Base-by-base conservation (phyloP, 176 grass and related monocot species). In the Phoenix roebelenii region DNA sequence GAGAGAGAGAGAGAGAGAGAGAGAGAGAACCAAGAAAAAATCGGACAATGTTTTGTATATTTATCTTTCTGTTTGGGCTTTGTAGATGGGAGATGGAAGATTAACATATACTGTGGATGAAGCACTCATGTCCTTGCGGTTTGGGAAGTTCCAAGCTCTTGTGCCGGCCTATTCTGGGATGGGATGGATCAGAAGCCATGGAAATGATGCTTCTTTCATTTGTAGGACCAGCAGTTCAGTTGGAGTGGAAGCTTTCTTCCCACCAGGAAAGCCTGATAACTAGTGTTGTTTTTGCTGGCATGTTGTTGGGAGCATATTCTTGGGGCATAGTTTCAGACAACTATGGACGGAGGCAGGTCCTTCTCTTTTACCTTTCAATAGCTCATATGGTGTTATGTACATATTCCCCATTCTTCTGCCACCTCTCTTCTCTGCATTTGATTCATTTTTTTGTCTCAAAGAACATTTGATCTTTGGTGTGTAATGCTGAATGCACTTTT, bases 181-280 rank as follows among this genome's bases (percentile, higher is more conserved):
- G 91, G 91, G 83, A 23, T 90, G 89, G 81, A 86, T 87, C 91
- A 5, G 86, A 96, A 58, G 91, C 91, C 57, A 96, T 96, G 91
- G 86, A 96, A 59, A 84, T 96, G 83, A 96, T 96, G 91, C 91
- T 96, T 70, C 64, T 96, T 49, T 96, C 91, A 16, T 96, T 90
- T 76, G 83, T 96, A 51, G 91, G 91, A 17, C 80, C 89, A 22
- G 84, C 86, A 5, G 91, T 96, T 79, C 86, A 87, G 55, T 65
- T 75, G 61, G 83, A 96, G 67, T 96, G 91, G 91, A 78, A 39
- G 53, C 80, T 90, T 65, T 84, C 91, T 74, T 70, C 91, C 25
- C 78, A 87, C 58, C 66, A 80, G 77, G 91, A 96, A 62, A 82
- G 80, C 62, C 75, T 96, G 57, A 90, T 90, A 54, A 87, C 91